Conservation (phyloP, 1,139 yeast species). For the Blastobotrys petasosporus region DNA sequence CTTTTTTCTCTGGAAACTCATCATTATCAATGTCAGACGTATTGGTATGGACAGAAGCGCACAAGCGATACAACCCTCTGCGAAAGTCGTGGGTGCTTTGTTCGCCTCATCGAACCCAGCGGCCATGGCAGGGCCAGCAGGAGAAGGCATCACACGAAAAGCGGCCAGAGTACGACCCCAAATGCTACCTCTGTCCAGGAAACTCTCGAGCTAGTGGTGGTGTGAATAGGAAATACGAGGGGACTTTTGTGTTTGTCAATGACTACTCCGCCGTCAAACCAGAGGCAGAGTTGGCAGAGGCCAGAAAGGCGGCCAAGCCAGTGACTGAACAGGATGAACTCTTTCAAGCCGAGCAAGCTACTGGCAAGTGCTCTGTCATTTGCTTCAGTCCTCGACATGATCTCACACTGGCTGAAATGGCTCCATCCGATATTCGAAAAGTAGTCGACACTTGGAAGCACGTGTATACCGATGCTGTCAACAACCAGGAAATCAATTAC, state of each 20-base stretch:
- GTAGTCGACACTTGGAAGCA: conserved; percentile 59
- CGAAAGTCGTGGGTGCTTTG: conserved; percentile 60
- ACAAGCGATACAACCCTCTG: conserved; percentile 63
- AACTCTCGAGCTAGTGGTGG: conserved; percentile 56
- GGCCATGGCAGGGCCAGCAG: conserved; percentile 79
- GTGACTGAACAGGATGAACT: conserved; percentile 37
- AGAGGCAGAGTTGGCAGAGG: conserved; percentile 14
- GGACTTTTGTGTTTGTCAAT: conserved; percentile 57
- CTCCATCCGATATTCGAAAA: conserved; percentile 36
- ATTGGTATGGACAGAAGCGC: conserved; percentile 36
- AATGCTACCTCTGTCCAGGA: conserved; percentile 71
- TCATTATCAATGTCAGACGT: conserved; percentile 3
- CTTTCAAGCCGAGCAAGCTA: conserved; percentile 53
- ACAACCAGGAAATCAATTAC: conserved; percentile 45
- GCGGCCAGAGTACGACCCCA: conserved; percentile 54
- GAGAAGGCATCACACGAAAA: conserved; percentile 44
- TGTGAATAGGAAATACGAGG: conserved; percentile 50
- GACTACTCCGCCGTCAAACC: conserved; percentile 65
- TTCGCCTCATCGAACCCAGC: conserved; percentile 71
- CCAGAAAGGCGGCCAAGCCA: conserved; percentile 5
- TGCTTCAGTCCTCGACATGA: conserved; percentile 73
- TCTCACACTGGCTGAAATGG: conserved; percentile 61
- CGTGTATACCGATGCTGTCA: conserved; percentile 44
- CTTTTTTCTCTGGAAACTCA: neutral
- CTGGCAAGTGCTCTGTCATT: conserved; percentile 65